Base-by-base conservation (phyloP, 2,329 filamentous ascomycete species). In the Sclerotinia spermophila region DNA sequence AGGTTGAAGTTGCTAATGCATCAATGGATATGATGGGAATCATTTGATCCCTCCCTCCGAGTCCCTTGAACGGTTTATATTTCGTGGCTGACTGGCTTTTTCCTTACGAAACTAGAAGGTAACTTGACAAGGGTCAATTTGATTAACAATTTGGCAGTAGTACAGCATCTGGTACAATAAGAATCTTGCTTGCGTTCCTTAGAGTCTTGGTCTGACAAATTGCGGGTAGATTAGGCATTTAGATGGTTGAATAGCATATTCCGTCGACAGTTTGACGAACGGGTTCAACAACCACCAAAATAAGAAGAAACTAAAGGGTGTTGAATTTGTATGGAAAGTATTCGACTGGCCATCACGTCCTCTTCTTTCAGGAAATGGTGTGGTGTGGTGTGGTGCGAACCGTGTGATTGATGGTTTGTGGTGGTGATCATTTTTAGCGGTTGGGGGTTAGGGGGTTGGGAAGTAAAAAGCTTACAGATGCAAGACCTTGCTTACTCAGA, bases 401-500 rank as follows among this genome's bases (percentile, higher is more conserved):
- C n/a, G n/a, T n/a, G 44, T 35, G 61, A 42, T 61, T 27, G 38
- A 35, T 48, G 44, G 61, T 65, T 65, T 17, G 61, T 53, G 61
- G 61, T 65, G 45, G 33, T 40, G 44, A 51, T 48, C 30, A 19
- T 38, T 48, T 48, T 35, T 64, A 44, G 61, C 48, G 61, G 61
- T 51, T 65, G 67, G 40, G 67, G 8, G 56, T 35, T 44, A 19
- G 64, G 35, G 35, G 38, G 64, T 40, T 53, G 45, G 27, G 64
- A 53, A 15, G 38, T 11, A 24, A 33, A 64, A 38, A 64, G 67
- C 55, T 69, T 64, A 69, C 67, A 64, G 40, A 69, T 69, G 35
- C 58, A 69, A 62, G 67, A 53, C n/a, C 19, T 62, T 69, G 67
- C 67, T 69, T 69, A 69, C 67, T 69, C 67, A 69, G 67, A 64